Percentiles rank a stretch among this genome's conserved stretches.
These are phyloP conservation scores for Solanum gracilifrons DNA, from an alignment of 257 asterid genomes.

Conservation along the genomic window DNA sequence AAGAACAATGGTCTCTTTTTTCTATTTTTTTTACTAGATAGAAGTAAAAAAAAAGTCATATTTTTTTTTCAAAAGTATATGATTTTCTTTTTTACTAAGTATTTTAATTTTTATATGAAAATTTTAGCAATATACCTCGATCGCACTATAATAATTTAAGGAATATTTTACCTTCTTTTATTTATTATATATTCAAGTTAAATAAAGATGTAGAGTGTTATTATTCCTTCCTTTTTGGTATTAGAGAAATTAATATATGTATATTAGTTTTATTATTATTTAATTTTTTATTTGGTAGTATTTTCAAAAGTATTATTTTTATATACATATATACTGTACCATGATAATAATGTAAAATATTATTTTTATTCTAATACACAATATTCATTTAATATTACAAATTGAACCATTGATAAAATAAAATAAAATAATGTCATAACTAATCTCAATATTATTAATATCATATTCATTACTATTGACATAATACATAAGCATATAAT, in stretches of 20 bases:
- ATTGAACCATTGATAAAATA: too few species aligned
- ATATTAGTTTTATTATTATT: not conserved
- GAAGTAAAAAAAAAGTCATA: not conserved
- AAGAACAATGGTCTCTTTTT: not conserved
- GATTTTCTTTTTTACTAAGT: not conserved
- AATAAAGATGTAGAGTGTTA: not conserved
- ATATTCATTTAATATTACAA: not conserved
- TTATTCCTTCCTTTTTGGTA: not conserved
- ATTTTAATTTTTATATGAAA: not conserved
- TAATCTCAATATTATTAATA: too few species aligned
- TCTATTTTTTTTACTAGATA: not conserved
- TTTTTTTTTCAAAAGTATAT: not conserved
- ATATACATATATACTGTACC: not conserved
- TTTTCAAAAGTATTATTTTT: not conserved
- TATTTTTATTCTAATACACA: not conserved
- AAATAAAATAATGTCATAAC: too few species aligned
- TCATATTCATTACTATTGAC: too few species aligned
- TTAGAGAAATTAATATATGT: not conserved
- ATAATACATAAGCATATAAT: too few species aligned
- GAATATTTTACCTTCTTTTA: not conserved
- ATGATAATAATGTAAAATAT: not conserved
- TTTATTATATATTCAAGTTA: not conserved
- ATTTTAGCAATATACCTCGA: not conserved
- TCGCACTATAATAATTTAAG: not conserved
- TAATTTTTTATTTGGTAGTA: not conserved